Conservation (phyloP, 345 rosid species). For the Eutrema heterophyllum region DNA sequence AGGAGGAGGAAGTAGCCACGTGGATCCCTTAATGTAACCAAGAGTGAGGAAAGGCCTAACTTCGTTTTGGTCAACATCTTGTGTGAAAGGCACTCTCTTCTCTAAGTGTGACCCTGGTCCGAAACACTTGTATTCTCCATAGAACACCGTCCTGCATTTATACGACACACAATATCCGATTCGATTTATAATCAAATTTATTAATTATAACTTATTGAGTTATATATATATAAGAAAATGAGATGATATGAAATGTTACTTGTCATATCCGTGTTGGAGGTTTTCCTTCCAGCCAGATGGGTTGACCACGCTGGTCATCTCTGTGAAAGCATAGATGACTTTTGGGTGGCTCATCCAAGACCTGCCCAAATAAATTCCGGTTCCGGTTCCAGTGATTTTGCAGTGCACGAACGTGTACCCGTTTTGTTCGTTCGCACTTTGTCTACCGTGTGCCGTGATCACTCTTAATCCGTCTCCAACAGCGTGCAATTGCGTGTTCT, state of each 20-base stretch:
- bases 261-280: constrained; percentile 21
- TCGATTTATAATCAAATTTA: neutral
- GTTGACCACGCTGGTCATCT: constrained; percentile 33
- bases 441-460: constrained; percentile 56
- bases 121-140: constrained; percentile 49
- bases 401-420: constrained; percentile 62
- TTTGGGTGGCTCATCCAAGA: constrained; percentile 52
- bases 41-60: constrained; percentile 27
- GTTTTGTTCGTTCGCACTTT: constrained; percentile 24
- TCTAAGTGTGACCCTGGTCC: constrained; percentile 40
- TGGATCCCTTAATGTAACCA: constrained; percentile 30
- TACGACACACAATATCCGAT: no score
- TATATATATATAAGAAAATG: neutral
- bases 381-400: constrained; percentile 40
- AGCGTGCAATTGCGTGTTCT: constrained; percentile 40
- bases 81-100: constrained; percentile 33
- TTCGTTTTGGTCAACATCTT: constrained; percentile 29
- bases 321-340: constrained; percentile 48
- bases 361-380: constrained; percentile 48
- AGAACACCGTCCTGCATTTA: constrained; percentile 37
- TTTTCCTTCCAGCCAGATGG: constrained; percentile 54
- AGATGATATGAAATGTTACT: constrained; percentile 25
- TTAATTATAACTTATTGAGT: neutral
- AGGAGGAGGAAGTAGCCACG: constrained; percentile 37
- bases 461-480: constrained; percentile 31